Percentiles rank a stretch among this genome's conserved stretches.
Conservation (phyloP, 1,139 yeast genomes). For the Geotrichum candidum region DNA sequence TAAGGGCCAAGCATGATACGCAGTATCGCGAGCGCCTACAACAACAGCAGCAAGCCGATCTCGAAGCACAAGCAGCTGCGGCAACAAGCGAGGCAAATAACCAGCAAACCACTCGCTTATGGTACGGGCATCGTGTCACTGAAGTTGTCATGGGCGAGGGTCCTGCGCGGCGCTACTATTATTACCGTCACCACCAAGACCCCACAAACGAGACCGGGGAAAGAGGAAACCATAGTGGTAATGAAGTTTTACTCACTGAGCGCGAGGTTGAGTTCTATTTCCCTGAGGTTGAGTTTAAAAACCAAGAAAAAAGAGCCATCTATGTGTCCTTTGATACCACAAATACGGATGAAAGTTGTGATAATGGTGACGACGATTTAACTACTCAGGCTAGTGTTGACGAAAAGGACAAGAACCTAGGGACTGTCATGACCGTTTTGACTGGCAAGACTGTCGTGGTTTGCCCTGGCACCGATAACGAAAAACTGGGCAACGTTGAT, state of each 20-base stretch:
- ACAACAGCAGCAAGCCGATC: not conserved
- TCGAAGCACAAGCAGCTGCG: slow-evolving; percentile 2
- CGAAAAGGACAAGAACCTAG: not conserved
- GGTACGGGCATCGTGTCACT: slow-evolving; percentile 12
- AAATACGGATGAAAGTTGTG: not conserved
- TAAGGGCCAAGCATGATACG: slow-evolving; percentile 11
- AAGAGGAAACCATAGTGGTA: not conserved
- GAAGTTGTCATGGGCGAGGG: not conserved
- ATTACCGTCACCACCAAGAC: not conserved
- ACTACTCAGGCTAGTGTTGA: not conserved
- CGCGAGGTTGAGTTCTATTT: slow-evolving; percentile 11
- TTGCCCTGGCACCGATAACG: not conserved
- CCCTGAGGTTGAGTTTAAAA: slow-evolving; percentile 2
- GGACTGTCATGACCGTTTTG: not conserved
- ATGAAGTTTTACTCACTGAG: slow-evolving; percentile 1
- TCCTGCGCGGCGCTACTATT: not conserved
- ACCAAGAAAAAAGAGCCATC: not conserved
- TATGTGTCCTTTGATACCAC: not conserved
- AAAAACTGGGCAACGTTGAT: not conserved
- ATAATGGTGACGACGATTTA: not conserved
- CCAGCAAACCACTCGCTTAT: not conserved
- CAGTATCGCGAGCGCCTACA: slow-evolving; percentile 8
- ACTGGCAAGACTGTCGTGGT: not conserved
- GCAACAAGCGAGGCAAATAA: not conserved
- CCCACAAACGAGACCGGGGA: not conserved